Evolutionary conservation across 2,329 filamentous ascomycete genomes (phyloP).

Genomic region (Colletotrichum higginsianum): DNA sequence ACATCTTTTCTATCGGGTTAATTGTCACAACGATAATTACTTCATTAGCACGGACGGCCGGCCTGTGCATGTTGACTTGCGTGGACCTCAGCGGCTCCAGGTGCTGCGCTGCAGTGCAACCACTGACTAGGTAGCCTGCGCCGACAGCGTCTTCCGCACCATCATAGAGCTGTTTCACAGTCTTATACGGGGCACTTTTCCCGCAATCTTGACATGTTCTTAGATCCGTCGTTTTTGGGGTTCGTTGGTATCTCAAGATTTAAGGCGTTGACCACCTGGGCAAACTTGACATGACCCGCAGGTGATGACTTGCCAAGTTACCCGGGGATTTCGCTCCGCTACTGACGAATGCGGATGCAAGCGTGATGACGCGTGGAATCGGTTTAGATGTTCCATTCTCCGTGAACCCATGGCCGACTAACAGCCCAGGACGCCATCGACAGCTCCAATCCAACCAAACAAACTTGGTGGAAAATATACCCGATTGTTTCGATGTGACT

Average conservation of each 20-base stretch:
- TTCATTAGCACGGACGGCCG: not conserved
- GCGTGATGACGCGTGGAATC: no score
- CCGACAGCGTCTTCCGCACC: not conserved
- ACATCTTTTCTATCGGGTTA: no score
- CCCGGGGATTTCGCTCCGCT: no score
- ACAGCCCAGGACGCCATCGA: not conserved
- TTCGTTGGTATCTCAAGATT: not conserved
- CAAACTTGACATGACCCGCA: not conserved
- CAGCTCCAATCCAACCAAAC: not conserved
- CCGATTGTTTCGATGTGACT: no score
- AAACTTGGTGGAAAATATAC: no score
- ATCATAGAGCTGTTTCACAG: no score
- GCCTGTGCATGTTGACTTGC: no score
- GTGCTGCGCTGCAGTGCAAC: not conserved
- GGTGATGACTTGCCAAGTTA: no score
- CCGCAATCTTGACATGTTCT: not conserved
- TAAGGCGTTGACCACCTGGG: not conserved
- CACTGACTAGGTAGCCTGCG: not conserved
- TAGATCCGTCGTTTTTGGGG: not conserved
- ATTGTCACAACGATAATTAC: not conserved
- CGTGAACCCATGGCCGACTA: not conserved
- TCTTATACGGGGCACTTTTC: no score
- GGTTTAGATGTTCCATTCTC: not conserved
- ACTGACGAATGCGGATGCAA: not conserved
- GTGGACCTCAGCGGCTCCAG: not conserved